A percentile compares a stretch with the other conserved stretches of the same genome.
These are phyloP conservation scores for Gyrodon lividus DNA, from an alignment of 768 basidiomycete genomes.

Conservation along the genomic window DNA sequence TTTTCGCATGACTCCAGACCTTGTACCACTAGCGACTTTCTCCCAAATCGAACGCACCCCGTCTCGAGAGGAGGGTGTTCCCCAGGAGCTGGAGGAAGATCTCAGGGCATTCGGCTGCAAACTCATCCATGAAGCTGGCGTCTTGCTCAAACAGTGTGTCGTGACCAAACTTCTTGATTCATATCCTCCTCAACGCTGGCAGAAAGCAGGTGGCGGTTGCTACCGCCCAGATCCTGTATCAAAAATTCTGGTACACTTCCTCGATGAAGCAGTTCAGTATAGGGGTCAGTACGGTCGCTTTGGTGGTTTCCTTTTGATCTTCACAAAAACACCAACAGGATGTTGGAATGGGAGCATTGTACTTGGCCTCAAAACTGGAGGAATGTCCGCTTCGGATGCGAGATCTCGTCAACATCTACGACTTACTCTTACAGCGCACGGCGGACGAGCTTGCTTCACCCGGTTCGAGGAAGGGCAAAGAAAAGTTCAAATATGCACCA, in stretches of 20 bases:
- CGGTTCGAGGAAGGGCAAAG: conserved; percentile 22
- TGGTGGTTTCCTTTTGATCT: conserved; percentile 4
- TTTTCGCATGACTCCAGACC: conserved; percentile 42
- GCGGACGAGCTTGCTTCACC: conserved; percentile 44
- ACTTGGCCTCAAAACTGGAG: conserved; percentile 87
- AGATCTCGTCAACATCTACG: conserved; percentile 92
- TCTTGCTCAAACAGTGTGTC: conserved; percentile 83
- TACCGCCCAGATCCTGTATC: conserved; percentile 93
- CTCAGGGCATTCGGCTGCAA: conserved; percentile 90
- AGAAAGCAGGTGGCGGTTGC: conserved; percentile 97
- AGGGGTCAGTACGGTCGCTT: conserved; percentile 55
- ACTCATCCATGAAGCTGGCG: conserved; percentile 92
- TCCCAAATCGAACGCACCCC: conserved; percentile 78
- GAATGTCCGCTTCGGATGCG: conserved; percentile 90
- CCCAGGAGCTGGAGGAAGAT: conserved; percentile 80
- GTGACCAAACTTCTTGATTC: background rate
- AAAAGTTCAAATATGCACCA: conserved; percentile 65
- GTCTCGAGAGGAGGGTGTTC: conserved; percentile 79
- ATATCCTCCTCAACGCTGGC: conserved; percentile 7
- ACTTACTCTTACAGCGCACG: conserved; percentile 79
- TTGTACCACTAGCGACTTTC: conserved; percentile 83
- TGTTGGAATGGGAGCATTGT: conserved; percentile 84
- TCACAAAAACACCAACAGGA: conserved; percentile 49
- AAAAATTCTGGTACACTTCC: conserved; percentile 94
- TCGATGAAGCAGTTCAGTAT: conserved; percentile 95